Percentiles rank a stretch among this genome's conserved stretches.
These are phyloP conservation scores for Alternaria brassicae DNA, from an alignment of 2,329 filamentous ascomycete species.

Conservation along the genomic window DNA sequence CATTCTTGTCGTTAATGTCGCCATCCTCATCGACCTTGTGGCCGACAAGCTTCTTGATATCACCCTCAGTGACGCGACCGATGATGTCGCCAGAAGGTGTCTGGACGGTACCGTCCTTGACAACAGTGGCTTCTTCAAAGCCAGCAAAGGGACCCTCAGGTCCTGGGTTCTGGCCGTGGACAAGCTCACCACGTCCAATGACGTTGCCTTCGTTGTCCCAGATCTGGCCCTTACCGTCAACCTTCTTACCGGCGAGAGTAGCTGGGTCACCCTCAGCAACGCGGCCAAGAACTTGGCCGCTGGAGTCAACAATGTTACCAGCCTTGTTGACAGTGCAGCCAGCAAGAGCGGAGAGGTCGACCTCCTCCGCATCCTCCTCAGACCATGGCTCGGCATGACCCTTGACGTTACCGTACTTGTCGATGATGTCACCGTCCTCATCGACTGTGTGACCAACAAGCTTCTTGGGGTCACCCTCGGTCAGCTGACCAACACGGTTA, in stretches of 20 bases:
- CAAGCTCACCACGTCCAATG: slow-evolving; percentile 65
- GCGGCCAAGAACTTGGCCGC: slow-evolving; percentile 65
- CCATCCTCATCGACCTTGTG: slow-evolving; percentile 61
- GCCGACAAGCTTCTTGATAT: slow-evolving; percentile 59
- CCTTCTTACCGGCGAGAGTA: slow-evolving; percentile 66
- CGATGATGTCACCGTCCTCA: slow-evolving; percentile 81
- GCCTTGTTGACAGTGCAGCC: slow-evolving; percentile 70
- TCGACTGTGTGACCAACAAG: slow-evolving; percentile 78
- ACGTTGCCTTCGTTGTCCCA: slow-evolving; percentile 70
- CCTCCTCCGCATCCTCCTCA: slow-evolving; percentile 57
- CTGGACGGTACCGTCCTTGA: slow-evolving; percentile 64
- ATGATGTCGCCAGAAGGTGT: slow-evolving; percentile 56
- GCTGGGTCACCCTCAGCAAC: slow-evolving; percentile 64
- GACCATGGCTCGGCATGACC: slow-evolving; percentile 65
- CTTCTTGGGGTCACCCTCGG: slow-evolving; percentile 73
- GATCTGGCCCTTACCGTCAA: slow-evolving; percentile 68
- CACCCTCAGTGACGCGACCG: slow-evolving; percentile 59
- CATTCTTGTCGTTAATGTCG: slow-evolving; percentile 62
- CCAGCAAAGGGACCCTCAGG: slow-evolving; percentile 67
- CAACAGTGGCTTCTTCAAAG: slow-evolving; percentile 63
- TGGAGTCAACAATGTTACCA: slow-evolving; percentile 67
- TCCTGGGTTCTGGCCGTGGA: slow-evolving; percentile 58
- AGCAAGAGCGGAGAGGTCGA: slow-evolving; percentile 66
- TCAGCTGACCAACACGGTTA: slow-evolving; percentile 74
- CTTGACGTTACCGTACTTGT: slow-evolving; percentile 73